Percentiles rank a stretch among this genome's conserved stretches.
phyloP scores from a whole-genome alignment of 2,329 filamentous ascomycete genomes.

The Fusarium keratoplasticum region DNA sequence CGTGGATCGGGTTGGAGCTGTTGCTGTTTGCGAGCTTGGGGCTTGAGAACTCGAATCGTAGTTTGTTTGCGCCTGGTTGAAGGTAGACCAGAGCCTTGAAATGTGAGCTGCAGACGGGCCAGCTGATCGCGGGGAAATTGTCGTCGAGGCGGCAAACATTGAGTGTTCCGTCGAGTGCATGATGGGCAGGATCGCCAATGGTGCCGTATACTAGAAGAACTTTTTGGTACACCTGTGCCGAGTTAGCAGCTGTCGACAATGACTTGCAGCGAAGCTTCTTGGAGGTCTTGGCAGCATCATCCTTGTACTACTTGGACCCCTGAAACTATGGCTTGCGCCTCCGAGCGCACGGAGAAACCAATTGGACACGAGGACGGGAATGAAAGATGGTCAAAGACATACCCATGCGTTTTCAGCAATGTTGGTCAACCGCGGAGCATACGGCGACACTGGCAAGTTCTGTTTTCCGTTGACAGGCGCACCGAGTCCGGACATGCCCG shows the following conservation, averaged over 20 bases:
- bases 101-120: slow-evolving; percentile 89
- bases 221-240: slow-evolving; percentile 85
- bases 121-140: slow-evolving; percentile 82
- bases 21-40: slow-evolving; percentile 80
- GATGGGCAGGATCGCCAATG: slow-evolving; percentile 77
- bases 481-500: slow-evolving; percentile 71
- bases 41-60: slow-evolving; percentile 89
- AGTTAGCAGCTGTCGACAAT: slow-evolving; percentile 39
- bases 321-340: slow-evolving; percentile 26
- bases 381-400: slow-evolving; percentile 52
- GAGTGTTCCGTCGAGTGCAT: slow-evolving; percentile 80
- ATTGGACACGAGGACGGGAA: slow-evolving; percentile 16
- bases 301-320: slow-evolving; percentile 19
- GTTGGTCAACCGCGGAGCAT: slow-evolving; percentile 83
- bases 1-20: slow-evolving; percentile 76
- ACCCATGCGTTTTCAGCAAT: slow-evolving; percentile 88
- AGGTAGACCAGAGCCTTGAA: slow-evolving; percentile 94
- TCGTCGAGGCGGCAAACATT: slow-evolving; percentile 87
- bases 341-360: slow-evolving; percentile 12
- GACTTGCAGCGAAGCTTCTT: not conserved
- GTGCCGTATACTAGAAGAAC: slow-evolving; percentile 84
- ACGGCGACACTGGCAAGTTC: slow-evolving; percentile 76
- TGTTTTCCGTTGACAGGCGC: slow-evolving; percentile 66
- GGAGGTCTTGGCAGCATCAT: slow-evolving; percentile 16
- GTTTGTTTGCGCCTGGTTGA: slow-evolving; percentile 87